phyloP scores from a whole-genome alignment of 345 rosid genomes.

The Pseudoturritis turrita region DNA sequence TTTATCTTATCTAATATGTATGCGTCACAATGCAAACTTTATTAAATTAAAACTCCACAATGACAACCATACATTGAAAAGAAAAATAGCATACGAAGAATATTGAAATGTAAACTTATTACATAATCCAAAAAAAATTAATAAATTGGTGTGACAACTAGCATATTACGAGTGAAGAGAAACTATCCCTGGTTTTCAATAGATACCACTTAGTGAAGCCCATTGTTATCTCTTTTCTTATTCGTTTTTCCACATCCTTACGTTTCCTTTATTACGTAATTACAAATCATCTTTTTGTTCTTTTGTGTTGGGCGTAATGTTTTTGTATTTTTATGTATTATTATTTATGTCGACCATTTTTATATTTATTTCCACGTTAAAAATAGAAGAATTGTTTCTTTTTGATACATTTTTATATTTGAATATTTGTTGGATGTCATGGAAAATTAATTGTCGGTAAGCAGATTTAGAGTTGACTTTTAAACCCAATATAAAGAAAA shows the following conservation, averaged over 20 bases:
- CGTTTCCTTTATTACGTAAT: conserved; percentile 1
- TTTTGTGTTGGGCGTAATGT: neutral
- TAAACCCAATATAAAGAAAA: neutral
- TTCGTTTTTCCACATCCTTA: neutral
- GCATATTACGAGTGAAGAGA: conserved; percentile 4
- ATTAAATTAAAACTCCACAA: conserved; percentile 5
- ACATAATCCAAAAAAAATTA: neutral
- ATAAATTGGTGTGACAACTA: conserved; percentile 17
- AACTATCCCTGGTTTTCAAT: conserved; percentile 11
- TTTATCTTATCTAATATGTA: neutral
- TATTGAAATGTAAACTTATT: neutral
- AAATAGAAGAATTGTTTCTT: too few relatives aligned
- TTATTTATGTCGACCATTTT: neutral
- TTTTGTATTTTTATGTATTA: neutral
- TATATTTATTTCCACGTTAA: too few relatives aligned
- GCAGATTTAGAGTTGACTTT: conserved; percentile 24
- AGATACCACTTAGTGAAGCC: conserved; percentile 25
- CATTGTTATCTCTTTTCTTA: conserved; percentile 10
- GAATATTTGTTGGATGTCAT: neutral
- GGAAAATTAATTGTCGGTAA: conserved; percentile 3
- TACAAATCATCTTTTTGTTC: neutral
- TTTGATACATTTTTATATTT: neutral
- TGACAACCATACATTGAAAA: conserved; percentile 8
- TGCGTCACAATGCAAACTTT: neutral
- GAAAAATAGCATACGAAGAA: neutral